Percentiles rank a stretch among this genome's conserved stretches.
phyloP scores from a whole-genome alignment of 768 basidiomycete species.

The Leccinum subtestaceum region DNA sequence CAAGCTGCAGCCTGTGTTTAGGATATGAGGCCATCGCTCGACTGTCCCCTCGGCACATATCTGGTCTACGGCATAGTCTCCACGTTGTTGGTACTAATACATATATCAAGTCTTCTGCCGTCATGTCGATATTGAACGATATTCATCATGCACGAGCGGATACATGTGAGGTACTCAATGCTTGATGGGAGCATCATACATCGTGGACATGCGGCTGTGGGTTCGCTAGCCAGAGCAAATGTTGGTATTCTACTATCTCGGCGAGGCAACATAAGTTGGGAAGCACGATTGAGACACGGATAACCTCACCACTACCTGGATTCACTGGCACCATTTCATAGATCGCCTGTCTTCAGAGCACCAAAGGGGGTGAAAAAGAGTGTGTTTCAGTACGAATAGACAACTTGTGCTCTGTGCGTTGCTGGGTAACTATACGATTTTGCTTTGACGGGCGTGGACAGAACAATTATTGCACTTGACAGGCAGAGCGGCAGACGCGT shows the following conservation, averaged over 20 bases:
- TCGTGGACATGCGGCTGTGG: not conserved
- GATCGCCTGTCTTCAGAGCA: slow-evolving; percentile 7
- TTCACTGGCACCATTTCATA: not conserved
- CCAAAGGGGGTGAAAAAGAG: slow-evolving; percentile 12
- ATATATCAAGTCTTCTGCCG: slow-evolving; percentile 7
- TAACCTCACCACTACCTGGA: slow-evolving; percentile 13
- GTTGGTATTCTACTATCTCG: not conserved
- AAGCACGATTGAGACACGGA: not conserved
- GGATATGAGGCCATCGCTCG: not conserved
- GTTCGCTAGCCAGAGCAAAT: too few relatives aligned
- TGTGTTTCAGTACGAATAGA: slow-evolving; percentile 23
- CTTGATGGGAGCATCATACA: not conserved
- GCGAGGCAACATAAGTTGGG: not conserved
- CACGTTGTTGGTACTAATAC: slow-evolving; percentile 13
- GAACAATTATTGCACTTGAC: slow-evolving; percentile 31
- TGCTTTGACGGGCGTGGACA: slow-evolving; percentile 27
- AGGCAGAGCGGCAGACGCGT: slow-evolving; percentile 19
- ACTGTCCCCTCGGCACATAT: slow-evolving; percentile 2
- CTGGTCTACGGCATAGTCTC: not conserved
- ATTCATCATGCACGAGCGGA: slow-evolving; percentile 8
- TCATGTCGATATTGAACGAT: slow-evolving; percentile 6
- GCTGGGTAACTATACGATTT: slow-evolving; percentile 29
- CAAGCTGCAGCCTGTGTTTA: slow-evolving; percentile 4
- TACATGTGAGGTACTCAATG: slow-evolving; percentile 15
- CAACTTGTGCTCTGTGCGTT: slow-evolving; percentile 16